Evolutionary conservation across 192 early-diverging fungal species (phyloP), one percentile per base, ranked within the genome.

Genomic region (Coemansia sp.): DNA sequence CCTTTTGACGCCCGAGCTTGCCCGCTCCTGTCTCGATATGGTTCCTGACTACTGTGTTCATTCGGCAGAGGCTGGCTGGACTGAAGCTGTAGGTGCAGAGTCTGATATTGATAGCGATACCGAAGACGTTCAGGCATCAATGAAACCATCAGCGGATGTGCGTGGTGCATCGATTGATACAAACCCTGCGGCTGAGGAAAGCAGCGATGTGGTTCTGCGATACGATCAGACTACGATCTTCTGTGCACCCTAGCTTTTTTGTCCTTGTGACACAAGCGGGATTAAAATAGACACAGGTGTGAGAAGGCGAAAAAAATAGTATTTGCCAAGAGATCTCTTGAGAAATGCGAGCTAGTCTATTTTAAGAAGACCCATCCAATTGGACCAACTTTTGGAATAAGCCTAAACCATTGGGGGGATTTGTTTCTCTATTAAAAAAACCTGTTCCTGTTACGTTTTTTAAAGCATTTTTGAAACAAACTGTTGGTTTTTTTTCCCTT

Each of bases 71-170:
- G 28, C 13, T 10, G n/a, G n/a, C n/a, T n/a, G n/a, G n/a, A n/a
- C n/a, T 13, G 3, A 29, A 10, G 53, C 51, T 13, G 34, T 23
- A 9, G 29, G 21, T 8, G 63, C 63, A 16, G 64, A 74, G 34
- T 75, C 72, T 4, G 78, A 81, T n/a, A 51, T 81, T 30, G 76
- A 73, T 8, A 43, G 35, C 28, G 71, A 66, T 29, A 28, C 21
- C 4, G 68, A 70, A 16, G 48, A 63, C 20, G 18, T 15, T 16
- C 3, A 39, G 37, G 37, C 18, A n/a, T n/a, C n/a, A n/a, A n/a
- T n/a, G n/a, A n/a, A n/a, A n/a, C n/a, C 48, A 20, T 42, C 16
- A 18, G 30, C 21, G 21, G 29, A 55, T 34, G 42, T 30, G 28
- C 34, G 26, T 10, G 45, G 35, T 34, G 29, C 30, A n/a, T 26